Base-by-base conservation (phyloP, 306 rosid genomes). In the Fragaria iinumae region DNA sequence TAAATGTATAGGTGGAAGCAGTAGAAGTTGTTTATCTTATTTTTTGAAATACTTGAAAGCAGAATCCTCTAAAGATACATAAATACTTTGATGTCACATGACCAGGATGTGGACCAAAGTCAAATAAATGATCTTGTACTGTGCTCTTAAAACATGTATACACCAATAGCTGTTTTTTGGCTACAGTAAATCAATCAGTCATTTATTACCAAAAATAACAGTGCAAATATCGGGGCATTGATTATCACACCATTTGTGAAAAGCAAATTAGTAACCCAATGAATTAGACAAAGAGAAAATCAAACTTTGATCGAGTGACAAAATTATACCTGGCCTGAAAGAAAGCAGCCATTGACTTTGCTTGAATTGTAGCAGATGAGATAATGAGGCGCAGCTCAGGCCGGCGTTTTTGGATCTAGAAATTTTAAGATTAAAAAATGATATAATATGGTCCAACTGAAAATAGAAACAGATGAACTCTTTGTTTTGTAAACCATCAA, bases 351-450 rank as follows among this genome's bases (percentile, higher is more conserved):
- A 94, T 91, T 1, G 90, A 85, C 80, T 90, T 91, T 71, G 98
- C 98, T 86, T 94, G 97, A 84, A 94, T 91, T 70, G 98, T 94
- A 72, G 98, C 97, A 72, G 97, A 94, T 55, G 98, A 85, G 57
- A 94, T 94, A 79, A 94, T 80, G 81, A 94, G 83, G 23, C 98
- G 93, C 80, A 94, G 74, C 77, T 91, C 96, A 47, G 96, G 91
- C 48, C 98, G 90, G 45, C 97, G 89, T 4, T 91, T 85, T 84
- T 91, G 97, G 80, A 94, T 90, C 98, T 94, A 72, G 67, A 80
- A 53, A 77, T 45, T 74, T 17, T 3, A 77, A 69, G 43, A 75
- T 84, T 77, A 62, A 79, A 49, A 50, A 80, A 55, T 71, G 34
- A 49, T 72, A 63, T 45, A 16, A 45, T 11, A 72, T 38, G 47